Conservation (phyloP, 2,329 filamentous ascomycete genomes). For the Exserohilum turcica region DNA sequence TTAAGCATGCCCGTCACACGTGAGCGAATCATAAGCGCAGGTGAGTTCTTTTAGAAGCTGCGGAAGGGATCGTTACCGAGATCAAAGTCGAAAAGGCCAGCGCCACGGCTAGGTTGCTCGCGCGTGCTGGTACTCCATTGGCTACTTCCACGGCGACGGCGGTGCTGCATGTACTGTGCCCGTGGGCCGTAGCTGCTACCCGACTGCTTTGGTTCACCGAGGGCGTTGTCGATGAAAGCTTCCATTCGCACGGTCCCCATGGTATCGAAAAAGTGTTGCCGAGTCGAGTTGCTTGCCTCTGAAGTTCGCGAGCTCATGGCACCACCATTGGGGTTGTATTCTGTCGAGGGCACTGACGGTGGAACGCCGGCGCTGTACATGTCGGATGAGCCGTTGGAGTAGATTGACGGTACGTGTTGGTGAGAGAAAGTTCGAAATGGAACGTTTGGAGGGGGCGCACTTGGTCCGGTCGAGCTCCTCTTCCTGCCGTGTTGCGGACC, state of each 20-base stretch:
- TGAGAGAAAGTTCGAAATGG: conserved; percentile 78
- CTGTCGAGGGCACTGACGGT: conserved; percentile 46
- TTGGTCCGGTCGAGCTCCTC: conserved; percentile 84
- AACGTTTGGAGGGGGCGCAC: conserved; percentile 68
- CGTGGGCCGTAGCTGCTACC: conserved; percentile 16
- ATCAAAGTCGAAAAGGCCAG: conserved; percentile 42
- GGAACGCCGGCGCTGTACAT: conserved; percentile 42
- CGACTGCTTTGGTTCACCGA: conserved; percentile 30
- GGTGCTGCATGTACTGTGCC: conserved; percentile 28
- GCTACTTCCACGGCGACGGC: conserved; percentile 41
- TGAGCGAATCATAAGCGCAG: conserved; percentile 13
- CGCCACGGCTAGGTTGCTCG: conserved; percentile 32
- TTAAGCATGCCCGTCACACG: conserved; percentile 17
- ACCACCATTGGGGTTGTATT: conserved; percentile 47
- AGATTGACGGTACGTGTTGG: conserved; percentile 47
- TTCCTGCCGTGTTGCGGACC: conserved; percentile 78
- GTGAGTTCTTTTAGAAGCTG: conserved; percentile 35
- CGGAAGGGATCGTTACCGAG: conserved; percentile 43
- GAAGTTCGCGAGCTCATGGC: conserved; percentile 58
- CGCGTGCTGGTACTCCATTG: conserved; percentile 46
- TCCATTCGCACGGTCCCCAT: conserved; percentile 94
- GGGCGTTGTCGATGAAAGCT: conserved; percentile 75
- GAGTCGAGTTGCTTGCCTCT: conserved; percentile 55
- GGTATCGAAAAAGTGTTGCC: conserved; percentile 76
- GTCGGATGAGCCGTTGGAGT: conserved; percentile 49